Base-by-base conservation (phyloP, 2,329 filamentous ascomycete genomes). In the Trichophyton mentagrophytes region DNA sequence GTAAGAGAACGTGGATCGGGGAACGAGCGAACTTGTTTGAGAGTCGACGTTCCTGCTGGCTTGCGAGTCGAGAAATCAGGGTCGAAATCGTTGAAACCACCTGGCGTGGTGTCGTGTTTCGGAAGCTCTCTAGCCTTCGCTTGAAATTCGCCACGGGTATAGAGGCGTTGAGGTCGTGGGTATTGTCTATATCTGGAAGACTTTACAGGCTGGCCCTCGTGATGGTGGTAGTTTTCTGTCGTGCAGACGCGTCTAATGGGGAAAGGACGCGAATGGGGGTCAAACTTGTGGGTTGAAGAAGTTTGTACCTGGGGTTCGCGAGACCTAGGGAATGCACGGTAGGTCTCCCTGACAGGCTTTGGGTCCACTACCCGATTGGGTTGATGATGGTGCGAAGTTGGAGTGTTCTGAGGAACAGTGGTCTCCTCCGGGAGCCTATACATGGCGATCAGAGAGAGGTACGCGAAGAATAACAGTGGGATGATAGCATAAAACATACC, bases 1-100 rank as follows among this genome's bases (percentile, higher is more conserved):
- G 51, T 55, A 20, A 55, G 51, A 3, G 51, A 55, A 3, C 51
- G 51, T 55, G 51, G 51, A 36, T 55, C 51, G 7, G 30, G 51
- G 51, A 55, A 55, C 20, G 51, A 55, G n/a, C 51, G 51, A 6
- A n/a, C 51, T 36, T 33, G 51, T 55, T 55, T 55, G 27, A 55
- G 51, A 36, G n/a, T 15, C 1, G 27, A 6, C 1, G 51, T 17
- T 36, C 3, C 7, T 55, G 30, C 3, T 15, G 51, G 5, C 15
- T 36, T 36, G 17, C 51, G 51, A 20, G 11, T 55, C 30, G 51
- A 55, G 27, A 55, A 55, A 36, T 55, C 51, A 1, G 51, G 51
- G 11, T 55, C 51, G 17, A 55, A 55, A 36, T 55, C 51, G 51
- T 55, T 55, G 51, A 38, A 38, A 55, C 27, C 51, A 4, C 51